These are phyloP conservation scores for Nicotiana obtusifolia DNA, from an alignment of 257 asterid species.

Conservation along the genomic window DNA sequence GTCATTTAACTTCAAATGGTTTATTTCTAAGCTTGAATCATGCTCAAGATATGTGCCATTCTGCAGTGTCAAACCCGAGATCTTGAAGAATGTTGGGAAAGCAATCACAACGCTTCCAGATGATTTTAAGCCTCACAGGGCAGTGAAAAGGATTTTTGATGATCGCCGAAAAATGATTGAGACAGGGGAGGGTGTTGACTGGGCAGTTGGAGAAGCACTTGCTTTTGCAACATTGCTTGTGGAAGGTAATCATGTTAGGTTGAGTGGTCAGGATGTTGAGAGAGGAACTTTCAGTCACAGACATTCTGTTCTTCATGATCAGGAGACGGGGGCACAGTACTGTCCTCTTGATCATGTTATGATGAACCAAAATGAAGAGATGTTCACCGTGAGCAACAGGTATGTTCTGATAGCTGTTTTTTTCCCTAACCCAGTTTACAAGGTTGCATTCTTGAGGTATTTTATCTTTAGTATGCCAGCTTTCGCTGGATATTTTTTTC, in stretches of 20 bases:
- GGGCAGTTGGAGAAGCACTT: conserved; percentile 31
- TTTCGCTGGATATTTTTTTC: neutral
- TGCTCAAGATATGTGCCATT: neutral
- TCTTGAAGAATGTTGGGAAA: conserved; percentile 23
- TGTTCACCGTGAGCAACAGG: conserved; percentile 34
- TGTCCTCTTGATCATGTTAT: conserved; percentile 30
- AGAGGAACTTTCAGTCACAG: conserved; percentile 32
- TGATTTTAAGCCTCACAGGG: conserved; percentile 23
- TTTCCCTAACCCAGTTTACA: neutral
- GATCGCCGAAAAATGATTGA: conserved; percentile 31
- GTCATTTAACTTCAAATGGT: neutral
- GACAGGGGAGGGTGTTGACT: conserved; percentile 30
- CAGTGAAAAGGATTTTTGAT: conserved; percentile 20
- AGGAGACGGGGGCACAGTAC: conserved; percentile 24
- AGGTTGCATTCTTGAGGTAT: neutral
- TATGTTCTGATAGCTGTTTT: neutral
- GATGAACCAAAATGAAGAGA: conserved; percentile 27
- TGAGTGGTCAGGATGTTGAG: conserved; percentile 34
- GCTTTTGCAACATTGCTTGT: conserved; percentile 31
- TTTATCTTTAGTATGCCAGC: neutral
- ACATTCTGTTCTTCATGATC: conserved; percentile 28
- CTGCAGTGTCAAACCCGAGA: conserved; percentile 27
- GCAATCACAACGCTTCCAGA: conserved; percentile 28
- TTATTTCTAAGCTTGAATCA: neutral
- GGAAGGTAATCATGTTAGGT: conserved; percentile 30